Evolutionary conservation across 108 stramenopile species (phyloP), one percentile per base, ranked within the genome.

Genomic region (Mediolabrus comicus): DNA sequence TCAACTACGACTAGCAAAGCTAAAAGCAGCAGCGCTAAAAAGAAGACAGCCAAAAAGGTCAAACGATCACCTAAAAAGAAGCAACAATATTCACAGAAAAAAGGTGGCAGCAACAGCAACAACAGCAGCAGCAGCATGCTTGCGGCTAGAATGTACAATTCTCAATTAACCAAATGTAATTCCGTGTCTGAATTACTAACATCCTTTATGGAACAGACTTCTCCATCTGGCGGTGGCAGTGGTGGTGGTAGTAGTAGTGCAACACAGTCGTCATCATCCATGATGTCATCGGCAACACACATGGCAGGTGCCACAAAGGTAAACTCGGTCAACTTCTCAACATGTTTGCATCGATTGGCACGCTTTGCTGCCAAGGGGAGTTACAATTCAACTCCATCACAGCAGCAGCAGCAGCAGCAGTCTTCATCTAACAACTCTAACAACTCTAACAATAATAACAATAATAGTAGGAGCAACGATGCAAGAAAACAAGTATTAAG

Each of bases 241-340:
- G n/a, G n/a, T n/a, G n/a, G n/a, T n/a, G n/a, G n/a, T n/a, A n/a
- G n/a, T n/a, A n/a, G n/a, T n/a, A n/a, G n/a, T n/a, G n/a, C n/a
- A n/a, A 24, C 46, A 24, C 0, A 17, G 9, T 19, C 46, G 22
- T 17, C 41, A 0, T 14, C 12, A 34, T 24, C 35, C 59, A 34
- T 0, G 35, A 60, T 33, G 59, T 43, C 59, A 13, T 57, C 74
- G 11, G 68, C 69, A 17, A 77, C 76, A 26, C 76, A 77, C 34
- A 7, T 76, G 2, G 87, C 83, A 28, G 86, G 87, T 3, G 88
- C 85, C 7, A 71, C 72, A 3, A 71, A 53, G 19, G 11, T 87
- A 29, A 94, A 87, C 61, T 87, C 86, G 1, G 85, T 94, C 49
- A 94, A 94, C 57, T 89, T 87, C 72, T 85, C 87, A 13, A 93